Base-by-base conservation (phyloP, 768 basidiomycete species). In the Neoboletus magnificus region DNA sequence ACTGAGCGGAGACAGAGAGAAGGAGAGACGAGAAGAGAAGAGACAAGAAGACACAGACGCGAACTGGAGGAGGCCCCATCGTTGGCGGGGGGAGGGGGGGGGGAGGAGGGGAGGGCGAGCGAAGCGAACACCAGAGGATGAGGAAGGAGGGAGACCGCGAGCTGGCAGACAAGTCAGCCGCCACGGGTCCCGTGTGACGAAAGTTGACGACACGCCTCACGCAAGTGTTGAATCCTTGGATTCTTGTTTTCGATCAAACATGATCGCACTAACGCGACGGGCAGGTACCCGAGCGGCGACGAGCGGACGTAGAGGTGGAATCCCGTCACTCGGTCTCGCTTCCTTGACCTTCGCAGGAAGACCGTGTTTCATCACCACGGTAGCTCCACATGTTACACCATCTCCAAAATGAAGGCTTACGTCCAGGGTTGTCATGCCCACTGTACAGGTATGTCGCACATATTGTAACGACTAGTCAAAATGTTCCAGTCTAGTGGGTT, bases 401-500 rank as follows among this genome's bases (percentile, higher is more conserved):
- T 20, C 16, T 3, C 8, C 4, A 37, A 39, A 20, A 37, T 30
- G 8, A 39, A 29, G 9, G 9, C 48, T 49, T 50, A 53, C 35
- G 52, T 49, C 35, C 52, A 52, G 4, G 15, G 58, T 61, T 29
- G 62, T 35, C 58, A 64, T 54, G 44, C 39, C 48, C 30, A 29
- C 33, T 15, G 12, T 52, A 25, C 30, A 9, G 20, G 22, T 35
- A 13, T 25, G 42, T 25, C 23, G 23, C 15, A 43, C 22, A 18
- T 10, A 36, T 5, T 16, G 6, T 27, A 35, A 23, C 8, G 16
- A 39, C 66, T 63, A 82, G 64, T 79, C 77, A 69, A 86, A 86
- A 48, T 80, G 76, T 60, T 72, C 76, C 53, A 84, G 78, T 62
- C 68, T 74, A 16, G 77, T 77, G 16, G 84, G 73, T 35, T 53